These are phyloP conservation scores for Staphylotrichum longicolle DNA, from an alignment of 495 filamentous ascomycete genomes.

Conservation along the genomic window DNA sequence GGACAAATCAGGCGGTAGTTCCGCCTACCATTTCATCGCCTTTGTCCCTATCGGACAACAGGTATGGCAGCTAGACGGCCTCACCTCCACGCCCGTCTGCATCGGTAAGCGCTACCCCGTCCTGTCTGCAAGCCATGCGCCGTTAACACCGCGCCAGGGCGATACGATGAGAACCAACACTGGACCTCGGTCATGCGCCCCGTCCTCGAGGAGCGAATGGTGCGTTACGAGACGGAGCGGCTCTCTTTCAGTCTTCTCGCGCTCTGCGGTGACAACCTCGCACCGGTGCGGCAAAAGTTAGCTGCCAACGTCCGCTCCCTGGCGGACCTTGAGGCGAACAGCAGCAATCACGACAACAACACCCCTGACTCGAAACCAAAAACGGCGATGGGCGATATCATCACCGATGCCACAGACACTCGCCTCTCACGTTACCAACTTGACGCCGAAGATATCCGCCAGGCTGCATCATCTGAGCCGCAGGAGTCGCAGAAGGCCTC, in stretches of 20 bases:
- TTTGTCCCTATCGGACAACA: slow-evolving; percentile 73
- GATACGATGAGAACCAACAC: slow-evolving; percentile 21
- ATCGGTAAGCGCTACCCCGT: slow-evolving; percentile 54
- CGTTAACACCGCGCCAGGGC: slow-evolving; percentile 22
- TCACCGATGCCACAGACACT: slow-evolving; percentile 14
- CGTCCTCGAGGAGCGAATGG: slow-evolving; percentile 44
- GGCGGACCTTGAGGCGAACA: slow-evolving; percentile 28
- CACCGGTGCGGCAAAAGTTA: slow-evolving; percentile 30
- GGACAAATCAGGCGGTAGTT: slow-evolving; percentile 32
- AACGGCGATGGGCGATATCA: background rate
- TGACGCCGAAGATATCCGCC: slow-evolving; percentile 22
- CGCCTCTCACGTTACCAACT: slow-evolving; percentile 31
- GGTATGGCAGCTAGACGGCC: slow-evolving; percentile 89
- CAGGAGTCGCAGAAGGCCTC: background rate
- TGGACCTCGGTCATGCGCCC: slow-evolving; percentile 44
- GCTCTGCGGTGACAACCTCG: slow-evolving; percentile 43
- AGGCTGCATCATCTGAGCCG: background rate
- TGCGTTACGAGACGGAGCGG: slow-evolving; percentile 37
- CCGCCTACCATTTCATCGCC: slow-evolving; percentile 81
- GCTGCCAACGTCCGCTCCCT: slow-evolving; percentile 37
- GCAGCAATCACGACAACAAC: background rate
- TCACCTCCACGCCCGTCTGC: slow-evolving; percentile 68
- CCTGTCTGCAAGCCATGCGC: background rate
- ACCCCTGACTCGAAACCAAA: slow-evolving; percentile 10
- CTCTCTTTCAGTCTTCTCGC: slow-evolving; percentile 48